Percentiles rank a stretch among this genome's conserved stretches.
Conservation (phyloP, 2,329 filamentous ascomycete genomes). For the Chaetomium sp. region DNA sequence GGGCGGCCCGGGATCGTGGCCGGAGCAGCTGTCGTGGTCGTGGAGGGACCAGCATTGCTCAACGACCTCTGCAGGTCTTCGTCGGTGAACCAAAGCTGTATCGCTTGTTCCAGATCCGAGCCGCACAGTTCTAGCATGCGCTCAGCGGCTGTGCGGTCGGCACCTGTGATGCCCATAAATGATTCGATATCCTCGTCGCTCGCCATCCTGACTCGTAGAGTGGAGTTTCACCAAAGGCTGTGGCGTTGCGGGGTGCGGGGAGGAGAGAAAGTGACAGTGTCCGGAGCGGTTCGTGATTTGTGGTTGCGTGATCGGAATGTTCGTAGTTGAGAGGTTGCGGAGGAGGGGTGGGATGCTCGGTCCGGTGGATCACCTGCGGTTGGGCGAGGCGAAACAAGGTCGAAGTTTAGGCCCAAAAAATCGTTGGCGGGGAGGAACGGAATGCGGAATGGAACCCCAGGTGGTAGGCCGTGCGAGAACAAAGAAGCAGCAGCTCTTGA, state of each 20-base stretch:
- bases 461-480: neutral
- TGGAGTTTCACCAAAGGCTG: neutral
- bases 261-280: too few relatives aligned
- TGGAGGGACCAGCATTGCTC: conserved; percentile 31
- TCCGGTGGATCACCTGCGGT: neutral
- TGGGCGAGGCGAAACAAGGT: conserved; percentile 5
- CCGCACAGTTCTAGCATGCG: conserved; percentile 83
- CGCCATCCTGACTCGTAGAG: conserved; percentile 44
- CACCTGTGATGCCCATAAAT: conserved; percentile 77
- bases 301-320: neutral
- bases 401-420: neutral
- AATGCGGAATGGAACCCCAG: neutral
- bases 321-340: neutral
- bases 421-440: neutral
- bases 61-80: conserved; percentile 59
- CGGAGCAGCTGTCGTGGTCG: conserved; percentile 23
- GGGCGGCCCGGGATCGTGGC: conserved; percentile 7
- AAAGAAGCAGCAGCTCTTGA: neutral
- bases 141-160: conserved; percentile 64
- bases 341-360: neutral
- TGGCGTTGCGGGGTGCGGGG: neutral
- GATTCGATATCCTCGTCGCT: conserved; percentile 60
- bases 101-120: conserved; percentile 75
- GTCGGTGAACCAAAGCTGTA: conserved; percentile 85
- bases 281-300: too few relatives aligned